These are phyloP conservation scores for Vitis hybrid DNA, from an alignment of 177 flowering plant genomes.

Conservation along the genomic window DNA sequence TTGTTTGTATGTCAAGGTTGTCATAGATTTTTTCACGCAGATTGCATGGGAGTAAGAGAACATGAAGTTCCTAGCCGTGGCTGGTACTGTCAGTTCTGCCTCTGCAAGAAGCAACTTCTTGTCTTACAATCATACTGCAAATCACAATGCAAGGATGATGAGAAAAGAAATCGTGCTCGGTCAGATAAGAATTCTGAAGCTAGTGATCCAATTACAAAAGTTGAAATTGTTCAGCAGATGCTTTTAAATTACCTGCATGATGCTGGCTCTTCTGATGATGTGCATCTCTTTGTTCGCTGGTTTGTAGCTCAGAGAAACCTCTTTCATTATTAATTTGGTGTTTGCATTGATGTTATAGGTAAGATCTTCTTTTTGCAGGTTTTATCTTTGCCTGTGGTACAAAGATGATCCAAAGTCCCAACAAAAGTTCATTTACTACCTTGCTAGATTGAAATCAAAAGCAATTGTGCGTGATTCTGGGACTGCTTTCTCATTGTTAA, in stretches of 20 bases:
- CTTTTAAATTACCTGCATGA: constrained; percentile 86
- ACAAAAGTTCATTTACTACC: constrained; percentile 54
- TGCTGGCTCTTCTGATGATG: constrained; percentile 66
- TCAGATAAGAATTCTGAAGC: constrained; percentile 33
- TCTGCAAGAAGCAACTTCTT: constrained; percentile 71
- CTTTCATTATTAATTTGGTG: background rate
- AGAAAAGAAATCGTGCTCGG: constrained; percentile 13
- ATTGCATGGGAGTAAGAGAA: constrained; percentile 74
- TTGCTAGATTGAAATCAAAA: constrained; percentile 73
- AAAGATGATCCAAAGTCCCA: constrained; percentile 84
- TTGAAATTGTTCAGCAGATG: constrained; percentile 84
- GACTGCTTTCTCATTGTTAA: constrained; percentile 41
- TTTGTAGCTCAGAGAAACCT: constrained; percentile 29
- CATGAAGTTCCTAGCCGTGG: constrained; percentile 42
- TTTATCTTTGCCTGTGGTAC: constrained; percentile 90
- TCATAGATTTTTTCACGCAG: constrained; percentile 74
- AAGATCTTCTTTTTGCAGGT: constrained; percentile 53
- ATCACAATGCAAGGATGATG: constrained; percentile 47
- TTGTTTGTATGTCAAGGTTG: constrained; percentile 67
- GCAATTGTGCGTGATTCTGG: constrained; percentile 64
- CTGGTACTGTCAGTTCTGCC: constrained; percentile 73
- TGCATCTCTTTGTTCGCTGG: constrained; percentile 84
- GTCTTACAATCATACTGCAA: constrained; percentile 70
- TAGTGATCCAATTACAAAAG: constrained; percentile 39
- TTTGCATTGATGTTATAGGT: constrained; percentile 9